phyloP scores from a whole-genome alignment of 225 moss, liverwort and hornwort genomes.

The Bryoerythrophyllum caledonicum region DNA sequence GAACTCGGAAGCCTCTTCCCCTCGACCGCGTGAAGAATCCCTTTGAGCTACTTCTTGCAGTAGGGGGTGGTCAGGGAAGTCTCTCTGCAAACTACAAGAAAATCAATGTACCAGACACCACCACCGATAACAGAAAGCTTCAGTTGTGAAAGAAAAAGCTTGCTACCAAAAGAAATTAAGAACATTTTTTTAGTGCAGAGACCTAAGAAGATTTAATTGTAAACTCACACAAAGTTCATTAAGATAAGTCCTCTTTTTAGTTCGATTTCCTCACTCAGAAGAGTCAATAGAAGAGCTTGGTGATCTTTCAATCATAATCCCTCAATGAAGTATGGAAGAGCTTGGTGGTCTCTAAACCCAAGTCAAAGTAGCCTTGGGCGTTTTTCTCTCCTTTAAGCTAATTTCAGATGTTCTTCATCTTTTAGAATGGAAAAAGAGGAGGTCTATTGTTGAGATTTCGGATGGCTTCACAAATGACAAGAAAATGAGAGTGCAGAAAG shows the following conservation, averaged over 20 bases:
- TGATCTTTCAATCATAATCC: no score
- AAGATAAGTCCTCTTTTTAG: no score
- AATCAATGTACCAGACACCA: constrained; percentile 9
- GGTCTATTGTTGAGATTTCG: no score
- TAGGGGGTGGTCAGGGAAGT: constrained; percentile 57
- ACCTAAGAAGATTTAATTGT: not conserved
- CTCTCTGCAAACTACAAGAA: constrained; percentile 56
- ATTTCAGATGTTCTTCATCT: no score
- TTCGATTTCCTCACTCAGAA: no score
- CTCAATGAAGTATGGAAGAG: no score
- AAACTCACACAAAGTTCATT: no score
- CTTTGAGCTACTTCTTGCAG: constrained; percentile 33
- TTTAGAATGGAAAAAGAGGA: no score
- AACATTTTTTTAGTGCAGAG: not conserved
- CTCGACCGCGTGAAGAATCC: constrained; percentile 24
- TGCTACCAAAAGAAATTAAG: not conserved
- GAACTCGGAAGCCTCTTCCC: constrained; percentile 29
- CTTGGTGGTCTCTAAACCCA: no score
- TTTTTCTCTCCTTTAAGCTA: no score
- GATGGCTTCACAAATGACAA: not conserved
- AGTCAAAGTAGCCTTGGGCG: no score
- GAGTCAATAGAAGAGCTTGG: no score
- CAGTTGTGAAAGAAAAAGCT: not conserved
- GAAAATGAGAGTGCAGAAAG: not conserved
- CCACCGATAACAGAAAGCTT: not conserved